Conservation (phyloP, 495 filamentous ascomycete genomes). For the Penicillium paxilli region DNA sequence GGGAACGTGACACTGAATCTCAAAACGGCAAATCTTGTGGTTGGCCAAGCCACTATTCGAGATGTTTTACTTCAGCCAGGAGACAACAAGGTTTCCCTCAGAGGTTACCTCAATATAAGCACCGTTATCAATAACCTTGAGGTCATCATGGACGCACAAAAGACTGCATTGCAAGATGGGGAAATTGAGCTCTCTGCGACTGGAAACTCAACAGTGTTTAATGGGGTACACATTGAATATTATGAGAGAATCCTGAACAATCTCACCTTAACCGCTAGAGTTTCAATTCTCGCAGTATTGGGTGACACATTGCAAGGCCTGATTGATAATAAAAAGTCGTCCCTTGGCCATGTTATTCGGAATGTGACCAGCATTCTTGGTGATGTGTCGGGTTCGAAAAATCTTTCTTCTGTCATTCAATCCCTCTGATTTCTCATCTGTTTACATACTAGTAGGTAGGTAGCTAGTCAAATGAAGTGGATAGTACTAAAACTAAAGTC, state of each 20-base stretch:
- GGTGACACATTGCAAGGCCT: conserved; percentile 26
- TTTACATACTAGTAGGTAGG: too few relatives aligned
- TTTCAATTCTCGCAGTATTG: conserved; percentile 37
- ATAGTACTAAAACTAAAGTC: too few relatives aligned
- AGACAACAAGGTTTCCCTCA: conserved; percentile 43
- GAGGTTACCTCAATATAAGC: conserved; percentile 27
- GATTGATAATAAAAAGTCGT: conserved; percentile 2
- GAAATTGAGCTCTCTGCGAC: conserved; percentile 38
- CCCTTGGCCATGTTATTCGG: conserved; percentile 4
- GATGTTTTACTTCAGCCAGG: conserved; percentile 43
- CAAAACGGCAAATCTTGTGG: conserved; percentile 33
- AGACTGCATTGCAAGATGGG: conserved; percentile 30
- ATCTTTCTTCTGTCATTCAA: not conserved
- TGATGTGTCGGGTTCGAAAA: not conserved
- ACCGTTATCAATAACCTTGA: conserved; percentile 34
- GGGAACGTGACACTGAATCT: conserved; percentile 50
- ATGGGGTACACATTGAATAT: conserved; percentile 44
- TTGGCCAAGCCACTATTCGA: conserved; percentile 41
- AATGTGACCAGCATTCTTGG: conserved; percentile 10
- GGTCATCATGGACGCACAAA: conserved; percentile 32
- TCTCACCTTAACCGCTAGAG: conserved; percentile 34
- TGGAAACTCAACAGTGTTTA: conserved; percentile 43
- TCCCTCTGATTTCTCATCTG: not conserved
- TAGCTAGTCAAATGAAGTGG: too few relatives aligned
- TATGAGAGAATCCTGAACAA: conserved; percentile 44